A percentile compares a stretch with the other conserved stretches of the same genome.
Evolutionary conservation across 192 early-diverging fungal species (phyloP).

Genomic region (Entrophospora sp.): DNA sequence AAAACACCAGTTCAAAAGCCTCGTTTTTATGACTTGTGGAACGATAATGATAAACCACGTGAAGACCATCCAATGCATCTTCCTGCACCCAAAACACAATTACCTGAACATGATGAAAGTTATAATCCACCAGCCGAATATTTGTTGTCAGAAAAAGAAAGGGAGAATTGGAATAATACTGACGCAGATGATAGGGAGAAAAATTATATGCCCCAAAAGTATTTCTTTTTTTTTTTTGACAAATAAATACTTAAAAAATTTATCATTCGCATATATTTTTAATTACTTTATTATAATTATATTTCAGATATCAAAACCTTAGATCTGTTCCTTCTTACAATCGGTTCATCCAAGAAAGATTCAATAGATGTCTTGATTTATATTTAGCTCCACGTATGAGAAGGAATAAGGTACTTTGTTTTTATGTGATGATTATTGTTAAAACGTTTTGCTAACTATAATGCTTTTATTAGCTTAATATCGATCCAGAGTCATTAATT

Average conservation of each 20-base stretch:
- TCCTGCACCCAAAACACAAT: constrained; percentile 78
- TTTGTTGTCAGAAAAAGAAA: constrained; percentile 74
- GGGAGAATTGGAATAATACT: constrained; percentile 64
- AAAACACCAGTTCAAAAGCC: constrained; percentile 48
- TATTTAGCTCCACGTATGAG: constrained; percentile 89
- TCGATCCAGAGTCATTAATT: constrained; percentile 86
- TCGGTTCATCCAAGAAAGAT: constrained; percentile 88
- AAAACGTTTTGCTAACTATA: too few relatives aligned
- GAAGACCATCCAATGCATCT: constrained; percentile 65
- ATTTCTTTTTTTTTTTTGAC: too few relatives aligned
- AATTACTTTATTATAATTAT: too few relatives aligned
- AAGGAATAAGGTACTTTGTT: constrained; percentile 79
- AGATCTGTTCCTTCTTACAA: constrained; percentile 83
- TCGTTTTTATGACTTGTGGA: constrained; percentile 85
- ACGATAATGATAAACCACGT: constrained; percentile 48
- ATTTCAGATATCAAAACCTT: constrained; percentile 50
- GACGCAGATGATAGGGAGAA: constrained; percentile 72
- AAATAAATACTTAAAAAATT: too few relatives aligned
- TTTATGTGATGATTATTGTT: too few relatives aligned
- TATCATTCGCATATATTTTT: too few relatives aligned
- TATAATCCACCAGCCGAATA: constrained; percentile 98
- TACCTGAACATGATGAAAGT: constrained; percentile 88
- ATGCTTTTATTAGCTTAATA: constrained; percentile 46
- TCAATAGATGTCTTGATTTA: constrained; percentile 93
- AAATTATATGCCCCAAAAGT: constrained; percentile 59